Base-by-base conservation (phyloP, 108 stramenopile species). In the Pseudonitzschia multistriata region DNA sequence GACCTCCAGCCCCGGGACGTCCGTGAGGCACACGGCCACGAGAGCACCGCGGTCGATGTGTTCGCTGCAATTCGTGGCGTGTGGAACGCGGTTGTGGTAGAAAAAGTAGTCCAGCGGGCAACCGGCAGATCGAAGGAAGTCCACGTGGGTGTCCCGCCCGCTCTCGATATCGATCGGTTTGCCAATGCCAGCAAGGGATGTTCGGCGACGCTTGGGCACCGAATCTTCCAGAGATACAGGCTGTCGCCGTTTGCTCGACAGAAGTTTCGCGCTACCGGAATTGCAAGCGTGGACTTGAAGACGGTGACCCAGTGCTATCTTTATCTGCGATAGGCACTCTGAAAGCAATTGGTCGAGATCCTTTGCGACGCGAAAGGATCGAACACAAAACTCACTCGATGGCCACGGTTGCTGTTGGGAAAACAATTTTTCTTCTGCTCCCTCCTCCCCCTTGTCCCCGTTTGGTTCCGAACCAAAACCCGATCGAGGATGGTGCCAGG, bases 31-130 rank as follows among this genome's bases (percentile, higher is more conserved):
- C 13, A 82, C 70, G 14, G 47, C 61, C 68, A 82, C 79, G 17
- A 82, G 62, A 10, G 68, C 22, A 33, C 81, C 81, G 28, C 81
- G 45, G 50, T 82, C 78, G 17, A 79, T 49, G 56, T 82, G 81
- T 31, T 75, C 78, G 28, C 39, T 70, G 57, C 81, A 82, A 49
- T 82, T 82, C 21, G 10, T 49, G 24, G 33, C 50, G 3, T 28
- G 17, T 4, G 71, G 61, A 55, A 70, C 14, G 21, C 50, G 14
- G 28, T 78, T 74, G 66, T 76, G 76, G 53, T 82, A 82, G 36
- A 79, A 71, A 56, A 82, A 82, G 54, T 79, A 82, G 42, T 82
- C 81, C 6, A 82, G 54, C 22, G 78, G 81, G 53, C 78, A 82
- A 39, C 49, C 8, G 19, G 2, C 50, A 8, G 22, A 52, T 25